Conservation (phyloP, 2,329 filamentous ascomycete genomes). For the Fusarium humuli region DNA sequence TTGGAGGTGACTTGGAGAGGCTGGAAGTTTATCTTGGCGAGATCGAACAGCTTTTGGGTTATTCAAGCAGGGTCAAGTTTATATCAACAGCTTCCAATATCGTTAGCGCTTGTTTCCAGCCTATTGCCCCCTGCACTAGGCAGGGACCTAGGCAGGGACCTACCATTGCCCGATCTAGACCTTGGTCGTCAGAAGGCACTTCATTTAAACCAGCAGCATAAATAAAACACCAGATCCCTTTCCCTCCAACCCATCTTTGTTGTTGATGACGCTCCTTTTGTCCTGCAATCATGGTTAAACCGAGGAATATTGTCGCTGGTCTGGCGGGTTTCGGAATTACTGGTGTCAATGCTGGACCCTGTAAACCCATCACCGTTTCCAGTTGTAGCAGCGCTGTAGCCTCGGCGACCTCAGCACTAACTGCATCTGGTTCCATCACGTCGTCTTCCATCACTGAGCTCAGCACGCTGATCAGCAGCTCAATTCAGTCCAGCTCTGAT, state of each 20-base stretch:
- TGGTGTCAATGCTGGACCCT: neutral
- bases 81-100: neutral
- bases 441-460: neutral
- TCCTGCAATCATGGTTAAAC: neutral
- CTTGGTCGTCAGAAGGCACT: neutral
- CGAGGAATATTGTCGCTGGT: neutral
- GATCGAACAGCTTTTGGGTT: no score
- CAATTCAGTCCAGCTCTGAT: neutral
- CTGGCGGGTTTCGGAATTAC: neutral
- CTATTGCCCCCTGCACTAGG: neutral
- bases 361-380: neutral
- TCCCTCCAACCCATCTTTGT: neutral
- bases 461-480: neutral
- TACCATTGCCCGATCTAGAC: neutral
- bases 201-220: neutral
- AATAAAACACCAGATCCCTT: neutral
- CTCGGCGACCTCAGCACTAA: neutral
- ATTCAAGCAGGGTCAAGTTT: neutral
- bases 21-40: no score
- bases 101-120: neutral
- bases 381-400: neutral
- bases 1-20: no score
- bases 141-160: fast-evolving
- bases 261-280: neutral
- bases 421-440: neutral